Conservation (phyloP, 768 basidiomycete genomes). For the Goffeauzyma gilvescens region DNA sequence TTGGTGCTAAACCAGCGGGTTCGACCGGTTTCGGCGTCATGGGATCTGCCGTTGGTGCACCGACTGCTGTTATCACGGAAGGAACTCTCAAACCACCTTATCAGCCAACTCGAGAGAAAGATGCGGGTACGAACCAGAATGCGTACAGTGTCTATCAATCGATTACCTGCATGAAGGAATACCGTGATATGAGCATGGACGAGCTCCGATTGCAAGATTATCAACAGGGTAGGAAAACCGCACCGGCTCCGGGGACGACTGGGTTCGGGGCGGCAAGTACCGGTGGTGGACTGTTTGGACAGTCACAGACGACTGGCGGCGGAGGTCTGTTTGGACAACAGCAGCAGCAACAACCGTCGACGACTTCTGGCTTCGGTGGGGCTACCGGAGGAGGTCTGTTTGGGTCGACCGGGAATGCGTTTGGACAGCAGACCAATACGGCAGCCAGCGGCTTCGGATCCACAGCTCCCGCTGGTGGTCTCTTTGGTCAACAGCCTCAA, state of each 20-base stretch:
- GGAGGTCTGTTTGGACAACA: constrained; percentile 38
- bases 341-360: constrained; percentile 31
- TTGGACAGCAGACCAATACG: constrained; percentile 13
- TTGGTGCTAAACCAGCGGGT: constrained; percentile 37
- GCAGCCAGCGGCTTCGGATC: constrained; percentile 12
- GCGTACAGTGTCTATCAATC: constrained; percentile 55
- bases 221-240: constrained; percentile 47
- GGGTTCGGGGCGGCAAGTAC: constrained; percentile 19
- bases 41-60: constrained; percentile 31
- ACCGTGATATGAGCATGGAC: constrained; percentile 61
- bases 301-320: constrained; percentile 13
- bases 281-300: constrained; percentile 24
- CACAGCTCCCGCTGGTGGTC: constrained; percentile 14
- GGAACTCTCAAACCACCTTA: constrained; percentile 2
- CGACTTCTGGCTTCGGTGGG: constrained; percentile 18
- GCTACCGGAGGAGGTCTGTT: constrained; percentile 13
- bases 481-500: constrained; percentile 32
- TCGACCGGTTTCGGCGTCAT: constrained; percentile 35
- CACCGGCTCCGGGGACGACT: constrained; percentile 23
- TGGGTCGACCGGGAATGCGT: constrained; percentile 4
- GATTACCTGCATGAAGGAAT: constrained; percentile 61
- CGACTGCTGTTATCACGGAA: constrained; percentile 20
- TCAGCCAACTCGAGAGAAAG: constrained; percentile 41
- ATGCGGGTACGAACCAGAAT: constrained; percentile 35
- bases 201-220: constrained; percentile 64